Evolutionary conservation across 805 yeast genomes (phyloP).

Genomic region (Helenozyma baotianmanensis): DNA sequence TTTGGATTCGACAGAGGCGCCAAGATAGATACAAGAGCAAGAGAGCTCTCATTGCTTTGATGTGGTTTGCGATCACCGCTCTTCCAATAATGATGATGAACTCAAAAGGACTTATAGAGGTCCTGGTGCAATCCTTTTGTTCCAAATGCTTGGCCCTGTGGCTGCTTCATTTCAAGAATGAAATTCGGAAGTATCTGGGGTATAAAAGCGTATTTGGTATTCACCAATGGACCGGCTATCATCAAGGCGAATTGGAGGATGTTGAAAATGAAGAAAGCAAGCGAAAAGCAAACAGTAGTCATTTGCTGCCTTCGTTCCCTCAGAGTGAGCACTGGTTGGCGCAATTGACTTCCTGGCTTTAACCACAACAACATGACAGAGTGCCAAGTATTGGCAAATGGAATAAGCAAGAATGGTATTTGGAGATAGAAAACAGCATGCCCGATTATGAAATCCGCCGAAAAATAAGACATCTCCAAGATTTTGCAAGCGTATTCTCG

Average conservation of each 20-base stretch:
- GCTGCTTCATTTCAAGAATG: constrained; percentile 37
- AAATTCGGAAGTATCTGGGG: too few relatives aligned
- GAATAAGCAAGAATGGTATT: constrained; percentile 57
- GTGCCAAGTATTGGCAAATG: constrained; percentile 64
- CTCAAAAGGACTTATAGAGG: constrained; percentile 6
- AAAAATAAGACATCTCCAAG: constrained; percentile 63
- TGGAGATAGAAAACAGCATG: constrained; percentile 56
- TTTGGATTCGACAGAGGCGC: too few relatives aligned
- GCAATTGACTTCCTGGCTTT: constrained; percentile 48
- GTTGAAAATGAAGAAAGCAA: constrained; percentile 1
- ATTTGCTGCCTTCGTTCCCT: constrained; percentile 27
- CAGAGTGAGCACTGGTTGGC: constrained; percentile 42
- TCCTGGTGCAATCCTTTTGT: constrained; percentile 34
- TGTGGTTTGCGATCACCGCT: too few relatives aligned
- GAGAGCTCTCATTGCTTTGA: too few relatives aligned
- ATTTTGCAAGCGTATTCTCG: constrained; percentile 62
- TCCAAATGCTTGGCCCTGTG: constrained; percentile 24
- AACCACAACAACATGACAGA: constrained; percentile 66
- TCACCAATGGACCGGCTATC: constrained; percentile 3
- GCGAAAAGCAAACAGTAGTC: constrained; percentile 2
- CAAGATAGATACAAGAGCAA: too few relatives aligned
- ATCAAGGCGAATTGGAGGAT: constrained; percentile 3
- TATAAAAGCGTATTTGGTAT: not conserved
- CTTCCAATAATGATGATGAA: too few relatives aligned
- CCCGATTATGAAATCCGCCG: constrained; percentile 57